phyloP scores from a whole-genome alignment of 768 basidiomycete genomes.

The Mycena haematopus region DNA sequence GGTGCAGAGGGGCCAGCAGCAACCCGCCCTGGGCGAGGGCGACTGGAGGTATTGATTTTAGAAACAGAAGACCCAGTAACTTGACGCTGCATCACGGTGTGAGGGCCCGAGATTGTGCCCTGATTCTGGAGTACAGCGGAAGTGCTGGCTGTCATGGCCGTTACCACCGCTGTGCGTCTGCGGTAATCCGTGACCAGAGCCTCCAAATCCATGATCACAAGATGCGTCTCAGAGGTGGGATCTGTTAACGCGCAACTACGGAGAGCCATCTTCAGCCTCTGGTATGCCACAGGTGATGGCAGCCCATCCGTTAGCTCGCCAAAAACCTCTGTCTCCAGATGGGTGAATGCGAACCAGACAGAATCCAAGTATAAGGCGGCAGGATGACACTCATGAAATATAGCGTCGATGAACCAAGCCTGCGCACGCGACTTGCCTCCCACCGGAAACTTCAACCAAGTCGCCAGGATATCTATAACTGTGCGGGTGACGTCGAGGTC shows the following conservation, averaged over 20 bases:
- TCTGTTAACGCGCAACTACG: background rate
- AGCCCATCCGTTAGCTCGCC: background rate
- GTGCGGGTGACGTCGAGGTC: too few relatives aligned
- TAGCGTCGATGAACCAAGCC: slow-evolving; percentile 3
- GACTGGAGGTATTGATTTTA: too few relatives aligned
- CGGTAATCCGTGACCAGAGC: background rate
- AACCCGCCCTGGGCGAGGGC: too few relatives aligned
- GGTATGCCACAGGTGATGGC: background rate
- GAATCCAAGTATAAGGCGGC: background rate
- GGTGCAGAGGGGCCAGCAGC: background rate
- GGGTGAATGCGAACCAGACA: background rate
- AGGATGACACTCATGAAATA: background rate
- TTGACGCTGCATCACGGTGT: too few relatives aligned
- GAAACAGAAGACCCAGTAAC: too few relatives aligned
- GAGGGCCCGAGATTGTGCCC: too few relatives aligned
- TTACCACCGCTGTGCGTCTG: too few relatives aligned
- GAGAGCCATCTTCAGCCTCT: background rate
- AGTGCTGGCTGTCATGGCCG: too few relatives aligned
- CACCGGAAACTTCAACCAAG: slow-evolving; percentile 10
- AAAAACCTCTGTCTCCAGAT: slow-evolving; percentile 7
- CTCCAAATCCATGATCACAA: background rate
- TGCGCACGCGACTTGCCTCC: background rate
- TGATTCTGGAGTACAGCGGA: too few relatives aligned
- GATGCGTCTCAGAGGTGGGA: background rate
- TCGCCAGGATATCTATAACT: too few relatives aligned